Evolutionary conservation across 2,329 filamentous ascomycete species (phyloP).

Genomic region (Neocatenulostroma microsporum): DNA sequence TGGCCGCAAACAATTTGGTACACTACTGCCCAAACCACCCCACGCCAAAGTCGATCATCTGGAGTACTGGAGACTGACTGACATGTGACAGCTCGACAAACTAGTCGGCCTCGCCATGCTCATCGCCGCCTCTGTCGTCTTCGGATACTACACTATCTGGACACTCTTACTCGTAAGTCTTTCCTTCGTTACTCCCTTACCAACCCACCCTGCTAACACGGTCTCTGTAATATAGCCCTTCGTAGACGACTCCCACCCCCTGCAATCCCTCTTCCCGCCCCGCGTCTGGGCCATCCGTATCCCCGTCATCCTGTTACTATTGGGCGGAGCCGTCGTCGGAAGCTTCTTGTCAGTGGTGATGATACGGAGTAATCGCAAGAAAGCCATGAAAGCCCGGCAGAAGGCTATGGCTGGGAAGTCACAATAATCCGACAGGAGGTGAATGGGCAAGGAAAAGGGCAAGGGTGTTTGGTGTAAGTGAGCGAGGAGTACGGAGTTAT

Average conservation of each 20-base stretch:
- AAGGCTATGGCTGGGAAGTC: too few species aligned
- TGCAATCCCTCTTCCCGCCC: conserved; percentile 91
- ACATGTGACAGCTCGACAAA: conserved; percentile 69
- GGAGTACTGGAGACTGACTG: too few species aligned
- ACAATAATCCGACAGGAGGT: background rate
- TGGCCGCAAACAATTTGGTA: conserved; percentile 18
- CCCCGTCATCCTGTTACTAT: conserved; percentile 88
- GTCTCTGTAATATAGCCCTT: conserved; percentile 61
- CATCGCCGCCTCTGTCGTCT: conserved; percentile 62
- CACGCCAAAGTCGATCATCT: conserved; percentile 1
- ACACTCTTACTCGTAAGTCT: conserved; percentile 82
- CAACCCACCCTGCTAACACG: background rate
- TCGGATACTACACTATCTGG: conserved; percentile 95
- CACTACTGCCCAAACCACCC: background rate
- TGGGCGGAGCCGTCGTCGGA: conserved; percentile 87
- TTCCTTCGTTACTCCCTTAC: conserved; percentile 1
- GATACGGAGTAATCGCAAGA: conserved; percentile 98
- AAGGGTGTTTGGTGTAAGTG: too few species aligned
- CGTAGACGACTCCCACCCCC: conserved; percentile 82
- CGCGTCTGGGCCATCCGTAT: conserved; percentile 99
- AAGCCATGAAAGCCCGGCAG: conserved; percentile 86
- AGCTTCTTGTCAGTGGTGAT: conserved; percentile 95
- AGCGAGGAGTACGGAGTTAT: too few species aligned
- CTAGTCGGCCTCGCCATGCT: conserved; percentile 69
- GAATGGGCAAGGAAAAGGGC: too few species aligned